A percentile compares a stretch with the other conserved stretches of the same genome.
phyloP scores from a whole-genome alignment of 768 basidiomycete species.

The Psilocybe sp. region DNA sequence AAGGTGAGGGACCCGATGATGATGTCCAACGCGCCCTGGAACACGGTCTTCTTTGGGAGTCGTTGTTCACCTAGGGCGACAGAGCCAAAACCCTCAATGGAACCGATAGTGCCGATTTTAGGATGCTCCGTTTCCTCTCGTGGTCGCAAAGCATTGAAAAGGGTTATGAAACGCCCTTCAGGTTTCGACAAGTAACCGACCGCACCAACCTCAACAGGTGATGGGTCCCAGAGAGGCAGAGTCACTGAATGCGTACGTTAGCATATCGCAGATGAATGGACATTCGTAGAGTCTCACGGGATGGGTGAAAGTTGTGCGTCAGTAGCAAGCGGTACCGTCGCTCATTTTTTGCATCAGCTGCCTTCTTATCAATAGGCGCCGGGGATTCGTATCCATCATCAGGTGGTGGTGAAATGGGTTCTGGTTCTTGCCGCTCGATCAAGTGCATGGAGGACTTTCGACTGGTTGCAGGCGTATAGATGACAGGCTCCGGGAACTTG shows the following conservation, averaged over 20 bases:
- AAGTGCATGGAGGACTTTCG: conserved; percentile 17
- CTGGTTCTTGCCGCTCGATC: conserved; percentile 18
- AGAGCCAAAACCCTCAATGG: conserved; percentile 58
- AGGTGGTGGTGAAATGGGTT: conserved; percentile 18
- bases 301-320: conserved; percentile 66
- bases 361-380: conserved; percentile 31
- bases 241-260: conserved; percentile 38
- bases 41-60: conserved; percentile 53
- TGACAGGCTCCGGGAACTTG: conserved; percentile 35
- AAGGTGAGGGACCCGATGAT: conserved; percentile 16
- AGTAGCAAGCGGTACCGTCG: conserved; percentile 64
- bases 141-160: conserved; percentile 68
- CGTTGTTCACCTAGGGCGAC: conserved; percentile 43
- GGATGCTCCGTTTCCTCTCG: conserved; percentile 36
- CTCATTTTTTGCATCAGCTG: conserved; percentile 54
- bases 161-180: conserved; percentile 63
- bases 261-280: background rate
- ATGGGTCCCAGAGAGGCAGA: conserved; percentile 71
- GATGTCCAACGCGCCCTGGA: conserved; percentile 42
- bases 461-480: conserved; percentile 30
- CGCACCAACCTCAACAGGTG: conserved; percentile 59
- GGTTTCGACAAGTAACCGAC: conserved; percentile 75
- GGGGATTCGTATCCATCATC: conserved; percentile 25
- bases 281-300: conserved; percentile 40
- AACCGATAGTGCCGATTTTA: conserved; percentile 42